A percentile compares a stretch with the other conserved stretches of the same genome.
These are phyloP conservation scores for Fulvia fulva DNA, from an alignment of 2,329 filamentous ascomycete genomes.

Conservation along the genomic window DNA sequence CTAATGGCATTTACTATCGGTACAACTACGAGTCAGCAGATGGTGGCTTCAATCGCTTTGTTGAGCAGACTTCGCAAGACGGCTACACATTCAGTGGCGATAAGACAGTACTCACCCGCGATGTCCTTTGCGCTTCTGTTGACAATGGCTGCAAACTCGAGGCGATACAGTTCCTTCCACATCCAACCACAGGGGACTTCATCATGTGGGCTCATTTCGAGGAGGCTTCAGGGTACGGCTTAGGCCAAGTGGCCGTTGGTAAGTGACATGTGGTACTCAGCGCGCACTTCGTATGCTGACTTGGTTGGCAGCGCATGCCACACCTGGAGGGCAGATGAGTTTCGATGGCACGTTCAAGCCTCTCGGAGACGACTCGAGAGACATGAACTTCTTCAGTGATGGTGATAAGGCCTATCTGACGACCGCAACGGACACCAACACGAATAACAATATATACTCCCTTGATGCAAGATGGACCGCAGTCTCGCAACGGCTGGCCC, in stretches of 20 bases:
- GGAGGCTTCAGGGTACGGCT: conserved; percentile 15
- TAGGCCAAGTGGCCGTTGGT: conserved; percentile 20
- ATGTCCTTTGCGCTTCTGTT: conserved; percentile 1
- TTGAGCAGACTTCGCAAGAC: conserved; percentile 20
- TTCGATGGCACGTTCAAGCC: conserved; percentile 21
- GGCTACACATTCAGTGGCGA: conserved; percentile 21
- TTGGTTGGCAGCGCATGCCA: conserved; percentile 13
- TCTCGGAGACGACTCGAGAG: conserved; percentile 19
- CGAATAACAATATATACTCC: conserved; percentile 23
- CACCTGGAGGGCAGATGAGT: conserved; percentile 10
- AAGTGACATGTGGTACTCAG: no score
- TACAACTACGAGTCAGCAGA: conserved; percentile 19
- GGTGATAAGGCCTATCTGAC: conserved; percentile 15
- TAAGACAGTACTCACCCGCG: conserved; percentile 10
- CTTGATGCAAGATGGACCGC: conserved; percentile 17
- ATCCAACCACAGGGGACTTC: conserved; percentile 13
- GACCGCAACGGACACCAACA: conserved; percentile 20
- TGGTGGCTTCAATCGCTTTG: conserved; percentile 15
- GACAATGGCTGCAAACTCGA: conserved; percentile 20
- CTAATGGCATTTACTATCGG: conserved; percentile 19
- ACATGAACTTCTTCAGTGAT: conserved; percentile 23
- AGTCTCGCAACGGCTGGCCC: conserved; percentile 11
- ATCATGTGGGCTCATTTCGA: conserved; percentile 25
- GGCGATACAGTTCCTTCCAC: conserved; percentile 9
- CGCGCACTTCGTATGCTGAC: no score